phyloP scores from a whole-genome alignment of 352 stramenopile species.

The Phytophthora idaei region DNA sequence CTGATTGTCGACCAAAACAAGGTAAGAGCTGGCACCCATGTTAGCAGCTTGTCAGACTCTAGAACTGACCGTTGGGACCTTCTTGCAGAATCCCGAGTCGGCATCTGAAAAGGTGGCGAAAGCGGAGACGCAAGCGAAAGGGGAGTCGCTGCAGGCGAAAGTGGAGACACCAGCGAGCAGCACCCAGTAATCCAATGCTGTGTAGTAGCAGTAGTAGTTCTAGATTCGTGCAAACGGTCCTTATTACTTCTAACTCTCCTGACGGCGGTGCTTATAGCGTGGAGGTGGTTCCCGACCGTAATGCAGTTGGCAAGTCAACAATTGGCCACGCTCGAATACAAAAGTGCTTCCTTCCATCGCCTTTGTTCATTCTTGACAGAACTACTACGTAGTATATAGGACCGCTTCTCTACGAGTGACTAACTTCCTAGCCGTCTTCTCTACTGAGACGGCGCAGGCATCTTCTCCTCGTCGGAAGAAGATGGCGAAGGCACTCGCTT shows the following conservation, averaged over 20 bases:
- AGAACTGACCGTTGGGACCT: neutral
- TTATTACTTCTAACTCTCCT: slow-evolving; percentile 20
- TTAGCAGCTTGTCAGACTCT: neutral
- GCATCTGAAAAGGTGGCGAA: slow-evolving; percentile 15
- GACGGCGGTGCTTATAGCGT: slow-evolving; percentile 16
- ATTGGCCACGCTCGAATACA: slow-evolving; percentile 28
- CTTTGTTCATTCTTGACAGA: neutral
- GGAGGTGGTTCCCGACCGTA: slow-evolving; percentile 11
- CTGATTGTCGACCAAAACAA: slow-evolving; percentile 79
- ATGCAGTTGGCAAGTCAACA: slow-evolving; percentile 19
- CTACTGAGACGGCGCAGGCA: slow-evolving; percentile 31
- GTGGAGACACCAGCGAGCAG: slow-evolving; percentile 12
- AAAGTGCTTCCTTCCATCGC: slow-evolving; percentile 14
- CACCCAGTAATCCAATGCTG: slow-evolving; percentile 19
- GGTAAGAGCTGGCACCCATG: slow-evolving; percentile 24
- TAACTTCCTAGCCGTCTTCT: slow-evolving; percentile 9
- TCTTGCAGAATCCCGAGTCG: slow-evolving; percentile 16
- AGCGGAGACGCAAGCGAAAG: slow-evolving; percentile 14
- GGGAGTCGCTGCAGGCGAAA: slow-evolving; percentile 12
- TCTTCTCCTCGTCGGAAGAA: slow-evolving; percentile 47
- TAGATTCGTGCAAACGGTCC: slow-evolving; percentile 14
- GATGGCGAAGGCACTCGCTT: slow-evolving; percentile 39
- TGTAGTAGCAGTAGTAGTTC: slow-evolving; percentile 10
- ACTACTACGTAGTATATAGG: no score
- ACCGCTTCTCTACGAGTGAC: neutral